Percentiles rank a stretch among this genome's conserved stretches.
These are phyloP conservation scores for Phanerodontia chrysosporium DNA, from an alignment of 768 basidiomycete species.

Conservation along the genomic window DNA sequence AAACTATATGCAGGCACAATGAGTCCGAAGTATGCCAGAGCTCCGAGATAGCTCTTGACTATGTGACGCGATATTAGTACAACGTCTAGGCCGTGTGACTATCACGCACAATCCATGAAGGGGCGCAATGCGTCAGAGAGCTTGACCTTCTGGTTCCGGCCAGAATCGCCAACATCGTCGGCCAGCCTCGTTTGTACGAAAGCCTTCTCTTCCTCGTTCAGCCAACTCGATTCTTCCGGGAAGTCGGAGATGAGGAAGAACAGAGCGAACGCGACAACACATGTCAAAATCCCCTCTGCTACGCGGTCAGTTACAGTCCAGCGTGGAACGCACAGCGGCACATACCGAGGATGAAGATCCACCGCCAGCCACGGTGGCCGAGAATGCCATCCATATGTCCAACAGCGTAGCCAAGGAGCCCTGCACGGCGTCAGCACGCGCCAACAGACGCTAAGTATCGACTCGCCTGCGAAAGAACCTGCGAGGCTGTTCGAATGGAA, in stretches of 20 bases:
- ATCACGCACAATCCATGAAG: constrained; percentile 26
- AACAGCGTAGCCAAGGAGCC: constrained; percentile 27
- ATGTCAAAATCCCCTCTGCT: constrained; percentile 33
- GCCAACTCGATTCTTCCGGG: constrained; percentile 29
- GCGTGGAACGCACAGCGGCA: neutral
- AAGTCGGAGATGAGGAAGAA: constrained; percentile 33
- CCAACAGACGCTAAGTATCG: neutral
- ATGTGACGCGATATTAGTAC: neutral
- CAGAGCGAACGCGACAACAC: constrained; percentile 26
- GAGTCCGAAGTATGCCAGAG: constrained; percentile 28
- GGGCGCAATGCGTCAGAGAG: constrained; percentile 17
- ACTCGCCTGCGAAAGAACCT: constrained; percentile 31
- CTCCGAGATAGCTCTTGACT: constrained; percentile 26
- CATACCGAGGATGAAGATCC: constrained; percentile 30
- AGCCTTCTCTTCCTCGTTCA: constrained; percentile 25
- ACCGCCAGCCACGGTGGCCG: constrained; percentile 27
- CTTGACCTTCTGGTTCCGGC: constrained; percentile 18
- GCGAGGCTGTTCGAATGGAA: constrained; percentile 36
- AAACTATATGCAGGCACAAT: constrained; percentile 26
- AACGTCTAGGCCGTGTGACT: too few relatives aligned
- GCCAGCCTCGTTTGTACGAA: constrained; percentile 26
- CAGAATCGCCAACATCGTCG: constrained; percentile 27
- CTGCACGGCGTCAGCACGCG: neutral
- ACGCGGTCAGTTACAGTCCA: neutral
- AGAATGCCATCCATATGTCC: constrained; percentile 30